phyloP scores from a whole-genome alignment of 495 filamentous ascomycete species.

The Xylaria flabelliformis region DNA sequence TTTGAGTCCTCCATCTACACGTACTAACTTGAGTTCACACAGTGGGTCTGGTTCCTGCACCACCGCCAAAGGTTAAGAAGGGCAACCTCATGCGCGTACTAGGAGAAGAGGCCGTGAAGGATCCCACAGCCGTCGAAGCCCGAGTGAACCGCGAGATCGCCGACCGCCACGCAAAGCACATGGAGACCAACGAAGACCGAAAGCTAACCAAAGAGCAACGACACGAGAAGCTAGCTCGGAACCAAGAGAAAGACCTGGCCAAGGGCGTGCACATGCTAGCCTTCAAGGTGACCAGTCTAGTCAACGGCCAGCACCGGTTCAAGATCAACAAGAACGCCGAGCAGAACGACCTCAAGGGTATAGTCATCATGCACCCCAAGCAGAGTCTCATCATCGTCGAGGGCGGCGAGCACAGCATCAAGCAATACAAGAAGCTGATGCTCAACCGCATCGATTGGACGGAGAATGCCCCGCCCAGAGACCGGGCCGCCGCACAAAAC shows the following conservation, averaged over 20 bases:
- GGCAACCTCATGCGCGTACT: conserved; percentile 95
- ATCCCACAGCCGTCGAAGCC: conserved; percentile 96
- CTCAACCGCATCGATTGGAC: conserved; percentile 92
- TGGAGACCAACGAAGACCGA: conserved; percentile 80
- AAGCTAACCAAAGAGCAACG: conserved; percentile 91
- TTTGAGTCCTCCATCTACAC: not conserved
- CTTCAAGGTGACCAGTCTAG: conserved; percentile 85
- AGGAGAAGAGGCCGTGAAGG: conserved; percentile 96
- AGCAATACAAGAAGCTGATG: conserved; percentile 84
- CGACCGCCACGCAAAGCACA: conserved; percentile 78
- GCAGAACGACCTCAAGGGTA: conserved; percentile 80
- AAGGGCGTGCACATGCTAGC: conserved; percentile 84
- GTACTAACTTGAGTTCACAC: conserved; percentile 7
- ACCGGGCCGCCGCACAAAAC: conserved; percentile 62
- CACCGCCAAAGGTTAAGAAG: conserved; percentile 93
- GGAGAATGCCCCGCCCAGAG: conserved; percentile 76
- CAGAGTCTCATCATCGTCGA: conserved; percentile 91
- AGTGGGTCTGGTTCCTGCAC: conserved; percentile 84
- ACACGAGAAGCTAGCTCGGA: conserved; percentile 78
- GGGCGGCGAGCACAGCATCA: conserved; percentile 80
- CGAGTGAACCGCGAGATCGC: conserved; percentile 89
- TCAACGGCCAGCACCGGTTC: conserved; percentile 90
- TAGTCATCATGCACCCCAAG: conserved; percentile 87
- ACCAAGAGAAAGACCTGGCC: conserved; percentile 87
- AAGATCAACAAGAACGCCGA: conserved; percentile 92